Base-by-base conservation (phyloP, 2,329 filamentous ascomycete species). In the Trichoderma sp. region DNA sequence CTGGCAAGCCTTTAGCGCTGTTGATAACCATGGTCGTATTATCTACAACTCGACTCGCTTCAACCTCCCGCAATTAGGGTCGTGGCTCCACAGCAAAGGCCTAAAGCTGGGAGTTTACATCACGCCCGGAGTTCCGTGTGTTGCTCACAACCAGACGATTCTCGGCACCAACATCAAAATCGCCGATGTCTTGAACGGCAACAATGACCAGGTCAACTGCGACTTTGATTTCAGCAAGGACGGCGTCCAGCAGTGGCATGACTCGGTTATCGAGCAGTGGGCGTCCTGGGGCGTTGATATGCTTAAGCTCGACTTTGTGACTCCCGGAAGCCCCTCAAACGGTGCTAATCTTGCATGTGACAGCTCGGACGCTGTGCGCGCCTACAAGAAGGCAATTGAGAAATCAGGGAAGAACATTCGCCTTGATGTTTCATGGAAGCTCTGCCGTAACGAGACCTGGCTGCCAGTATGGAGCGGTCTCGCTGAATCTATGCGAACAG, bases 1-100 rank as follows among this genome's bases (percentile, higher is more conserved):
- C 72, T 79, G 68, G 58, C 62, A 70, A 58, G 61, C 70, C 0
- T 71, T 63, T 16, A 65, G 64, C n/a, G 58, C 33, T 8, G 68
- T 70, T 5, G 69, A 70, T 24, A 43, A 59, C 4, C 21, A 69
- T 35, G 69, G 69, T 3, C 69, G 69, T 2, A 69, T 70, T 31
- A 65, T 52, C 7, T 70, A 70, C 59, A 70, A 70, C 53, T 24
- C 21, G 13, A 70, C 69, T 2, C 65, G 66, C 3, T 70, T 70
- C 16, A 56, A 70, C 66, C 37, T 70, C 16, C 69, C 69, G 16
- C 33, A 70, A 57, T 55, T 70, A 4, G 69, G 57, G 6, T 49
- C 65, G 4, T 70, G 69, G 69, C 57, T 70, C 16, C 69, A 70
- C 14, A 16, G 37, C 16, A 55, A 29, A 27, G 69, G 27, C 19